Conservation (phyloP, 805 yeast genomes). For the Saturnispora sekii region DNA sequence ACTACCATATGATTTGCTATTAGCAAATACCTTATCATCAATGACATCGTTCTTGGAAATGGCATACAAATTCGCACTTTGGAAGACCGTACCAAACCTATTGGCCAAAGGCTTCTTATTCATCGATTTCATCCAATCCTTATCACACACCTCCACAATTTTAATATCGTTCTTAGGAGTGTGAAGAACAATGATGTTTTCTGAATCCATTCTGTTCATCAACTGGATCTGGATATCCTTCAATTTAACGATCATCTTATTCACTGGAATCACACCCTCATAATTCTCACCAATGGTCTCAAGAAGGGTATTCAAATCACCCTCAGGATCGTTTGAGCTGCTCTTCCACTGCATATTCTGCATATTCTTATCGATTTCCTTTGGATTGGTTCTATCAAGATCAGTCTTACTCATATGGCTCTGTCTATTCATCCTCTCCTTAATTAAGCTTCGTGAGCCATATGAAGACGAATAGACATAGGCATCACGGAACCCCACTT, state of each 20-base stretch:
- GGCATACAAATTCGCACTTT: conserved; percentile 64
- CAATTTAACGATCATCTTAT: conserved; percentile 57
- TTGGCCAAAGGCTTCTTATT: conserved; percentile 39
- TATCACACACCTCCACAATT: conserved; percentile 51
- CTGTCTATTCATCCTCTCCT: conserved; percentile 2
- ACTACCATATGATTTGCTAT: conserved; percentile 47
- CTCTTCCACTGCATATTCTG: background rate
- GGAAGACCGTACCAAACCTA: conserved; percentile 58
- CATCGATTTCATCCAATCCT: conserved; percentile 11
- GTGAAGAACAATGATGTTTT: conserved; percentile 56
- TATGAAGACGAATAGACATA: conserved; percentile 27
- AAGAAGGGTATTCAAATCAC: conserved; percentile 45
- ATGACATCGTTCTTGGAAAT: conserved; percentile 40
- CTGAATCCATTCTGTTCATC: conserved; percentile 39
- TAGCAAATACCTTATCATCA: conserved; percentile 9
- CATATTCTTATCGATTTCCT: background rate
- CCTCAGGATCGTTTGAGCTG: background rate
- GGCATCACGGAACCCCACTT: conserved; percentile 36
- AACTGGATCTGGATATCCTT: conserved; percentile 79
- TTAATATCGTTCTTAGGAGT: conserved; percentile 65
- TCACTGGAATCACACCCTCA: conserved; percentile 29
- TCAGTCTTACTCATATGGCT: background rate
- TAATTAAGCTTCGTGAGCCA: conserved; percentile 22
- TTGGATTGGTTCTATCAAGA: background rate
- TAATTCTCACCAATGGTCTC: conserved; percentile 29